phyloP scores from a whole-genome alignment of 352 stramenopile species.

The Phytophthora aleatoria region DNA sequence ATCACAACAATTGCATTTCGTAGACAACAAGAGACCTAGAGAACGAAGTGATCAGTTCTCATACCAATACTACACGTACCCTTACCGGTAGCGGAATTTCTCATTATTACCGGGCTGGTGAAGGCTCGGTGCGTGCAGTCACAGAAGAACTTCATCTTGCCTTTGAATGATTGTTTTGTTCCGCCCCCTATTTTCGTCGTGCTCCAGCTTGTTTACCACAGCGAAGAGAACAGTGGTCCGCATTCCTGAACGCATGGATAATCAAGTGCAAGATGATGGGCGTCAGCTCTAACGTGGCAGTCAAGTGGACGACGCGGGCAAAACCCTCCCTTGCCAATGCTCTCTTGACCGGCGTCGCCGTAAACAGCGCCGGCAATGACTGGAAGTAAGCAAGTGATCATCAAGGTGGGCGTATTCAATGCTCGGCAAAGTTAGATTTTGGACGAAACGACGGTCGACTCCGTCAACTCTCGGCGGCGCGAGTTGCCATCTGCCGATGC shows the following conservation, averaged over 20 bases:
- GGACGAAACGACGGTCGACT: conserved; percentile 8
- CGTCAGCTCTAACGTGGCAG: background rate
- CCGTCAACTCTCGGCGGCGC: conserved; percentile 8
- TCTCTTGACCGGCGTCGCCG: conserved; percentile 16
- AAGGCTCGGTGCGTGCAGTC: too few relatives aligned
- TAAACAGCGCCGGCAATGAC: conserved; percentile 17
- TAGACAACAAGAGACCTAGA: too few relatives aligned
- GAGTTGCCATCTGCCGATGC: conserved; percentile 19
- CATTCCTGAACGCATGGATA: conserved; percentile 2
- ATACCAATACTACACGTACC: too few relatives aligned
- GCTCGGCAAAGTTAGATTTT: too few relatives aligned
- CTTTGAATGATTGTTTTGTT: conserved; percentile 1
- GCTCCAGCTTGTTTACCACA: conserved; percentile 14
- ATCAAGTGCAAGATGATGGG: conserved; percentile 19
- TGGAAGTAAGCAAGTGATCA: conserved; percentile 20
- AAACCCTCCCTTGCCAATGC: background rate
- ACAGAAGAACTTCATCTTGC: background rate
- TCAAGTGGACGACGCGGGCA: conserved; percentile 9
- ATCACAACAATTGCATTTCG: too few relatives aligned
- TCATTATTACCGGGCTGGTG: too few relatives aligned
- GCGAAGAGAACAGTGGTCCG: conserved; percentile 9
- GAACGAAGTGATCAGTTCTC: too few relatives aligned
- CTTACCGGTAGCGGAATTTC: too few relatives aligned
- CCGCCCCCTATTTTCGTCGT: background rate
- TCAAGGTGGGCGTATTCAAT: conserved; percentile 6